Conservation (phyloP, 2,329 filamentous ascomycete genomes). For the Trichoderma sp. region DNA sequence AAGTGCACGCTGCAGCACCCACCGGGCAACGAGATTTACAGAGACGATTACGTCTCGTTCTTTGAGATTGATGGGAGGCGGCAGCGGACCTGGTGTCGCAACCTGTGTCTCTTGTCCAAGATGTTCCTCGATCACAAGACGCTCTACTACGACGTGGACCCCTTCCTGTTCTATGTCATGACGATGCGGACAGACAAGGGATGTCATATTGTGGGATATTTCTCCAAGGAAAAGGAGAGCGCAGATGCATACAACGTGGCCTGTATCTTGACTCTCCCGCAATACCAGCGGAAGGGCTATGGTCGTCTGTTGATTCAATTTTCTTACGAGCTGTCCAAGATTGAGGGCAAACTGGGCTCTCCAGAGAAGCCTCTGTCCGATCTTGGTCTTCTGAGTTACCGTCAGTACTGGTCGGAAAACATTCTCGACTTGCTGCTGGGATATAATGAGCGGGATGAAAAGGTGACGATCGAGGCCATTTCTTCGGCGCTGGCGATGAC, state of each 20-base stretch:
- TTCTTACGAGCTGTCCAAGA: slow-evolving; percentile 93
- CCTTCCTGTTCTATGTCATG: slow-evolving; percentile 99
- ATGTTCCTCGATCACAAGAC: slow-evolving; percentile 98
- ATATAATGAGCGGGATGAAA: slow-evolving; percentile 66
- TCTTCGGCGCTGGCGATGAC: slow-evolving; percentile 86
- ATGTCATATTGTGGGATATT: slow-evolving; percentile 97
- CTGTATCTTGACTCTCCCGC: slow-evolving; percentile 93
- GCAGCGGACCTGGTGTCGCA: slow-evolving; percentile 95
- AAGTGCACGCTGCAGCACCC: slow-evolving; percentile 93
- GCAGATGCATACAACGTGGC: slow-evolving; percentile 97
- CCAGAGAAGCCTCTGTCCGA: slow-evolving; percentile 97
- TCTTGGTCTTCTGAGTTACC: slow-evolving; percentile 87
- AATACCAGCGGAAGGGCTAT: slow-evolving; percentile 94
- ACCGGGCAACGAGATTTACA: slow-evolving; percentile 97
- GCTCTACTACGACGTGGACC: slow-evolving; percentile 98
- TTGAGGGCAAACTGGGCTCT: slow-evolving; percentile 91
- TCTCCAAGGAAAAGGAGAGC: slow-evolving; percentile 97
- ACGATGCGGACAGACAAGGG: slow-evolving; percentile 84
- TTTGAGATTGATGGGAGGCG: slow-evolving; percentile 96
- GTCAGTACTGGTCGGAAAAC: slow-evolving; percentile 96
- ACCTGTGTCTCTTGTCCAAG: slow-evolving; percentile 90
- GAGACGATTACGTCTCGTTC: slow-evolving; percentile 90
- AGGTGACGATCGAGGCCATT: slow-evolving; percentile 83
- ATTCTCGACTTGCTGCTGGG: slow-evolving; percentile 85
- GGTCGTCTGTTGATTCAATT: slow-evolving; percentile 94